These are phyloP conservation scores for Wilhelminamyces savonicus DNA, from an alignment of 805 yeast species.

Conservation along the genomic window DNA sequence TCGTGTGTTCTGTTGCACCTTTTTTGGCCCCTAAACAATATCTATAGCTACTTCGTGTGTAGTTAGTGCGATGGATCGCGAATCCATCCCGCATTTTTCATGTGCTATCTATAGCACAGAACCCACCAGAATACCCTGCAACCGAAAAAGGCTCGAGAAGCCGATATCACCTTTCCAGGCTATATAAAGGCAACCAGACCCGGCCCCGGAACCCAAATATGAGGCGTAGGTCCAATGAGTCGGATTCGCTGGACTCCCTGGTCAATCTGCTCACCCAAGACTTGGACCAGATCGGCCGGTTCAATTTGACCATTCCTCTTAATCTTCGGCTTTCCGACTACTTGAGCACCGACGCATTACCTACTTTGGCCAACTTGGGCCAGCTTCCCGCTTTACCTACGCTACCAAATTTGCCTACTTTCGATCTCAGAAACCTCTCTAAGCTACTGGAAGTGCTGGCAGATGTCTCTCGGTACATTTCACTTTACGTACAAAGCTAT, in stretches of 20 bases:
- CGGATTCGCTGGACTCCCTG: background rate
- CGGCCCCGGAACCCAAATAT: too few species aligned
- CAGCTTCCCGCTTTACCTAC: slow-evolving; percentile 17
- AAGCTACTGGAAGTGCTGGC: slow-evolving; percentile 25
- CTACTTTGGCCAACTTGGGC: slow-evolving; percentile 16
- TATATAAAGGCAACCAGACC: too few species aligned
- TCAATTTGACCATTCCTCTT: slow-evolving; percentile 25
- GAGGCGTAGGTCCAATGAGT: too few species aligned
- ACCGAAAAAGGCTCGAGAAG: too few species aligned
- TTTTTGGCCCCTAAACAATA: too few species aligned
- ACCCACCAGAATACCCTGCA: too few species aligned
- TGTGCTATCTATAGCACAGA: too few species aligned
- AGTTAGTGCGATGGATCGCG: too few species aligned
- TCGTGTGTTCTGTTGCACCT: too few species aligned
- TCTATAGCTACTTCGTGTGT: too few species aligned
- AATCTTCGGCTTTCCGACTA: slow-evolving; percentile 16
- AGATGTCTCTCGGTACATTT: slow-evolving; percentile 22
- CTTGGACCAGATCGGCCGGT: slow-evolving; percentile 46
- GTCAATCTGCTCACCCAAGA: slow-evolving; percentile 35
- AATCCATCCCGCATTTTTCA: too few species aligned
- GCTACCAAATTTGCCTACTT: slow-evolving; percentile 11
- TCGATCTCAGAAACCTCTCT: slow-evolving; percentile 17
- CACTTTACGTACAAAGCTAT: background rate
- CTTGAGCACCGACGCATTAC: slow-evolving; percentile 9
- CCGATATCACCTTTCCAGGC: too few species aligned